Evolutionary conservation across 129 eudicot genomes (phyloP), one percentile per base, ranked within the genome.

Genomic region (Mikania micrantha): DNA sequence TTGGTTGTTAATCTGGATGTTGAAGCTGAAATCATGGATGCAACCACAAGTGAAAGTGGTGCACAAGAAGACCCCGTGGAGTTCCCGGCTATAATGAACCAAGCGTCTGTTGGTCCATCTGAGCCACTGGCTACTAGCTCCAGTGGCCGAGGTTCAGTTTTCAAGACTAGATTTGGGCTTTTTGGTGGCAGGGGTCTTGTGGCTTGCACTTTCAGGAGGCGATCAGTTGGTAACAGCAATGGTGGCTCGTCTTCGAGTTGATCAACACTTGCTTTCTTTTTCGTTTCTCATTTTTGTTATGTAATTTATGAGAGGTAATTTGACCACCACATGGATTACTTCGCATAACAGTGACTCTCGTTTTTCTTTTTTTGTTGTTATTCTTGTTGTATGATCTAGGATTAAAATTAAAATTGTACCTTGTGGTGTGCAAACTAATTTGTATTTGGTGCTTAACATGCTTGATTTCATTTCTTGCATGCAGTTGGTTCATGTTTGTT

Each of bases 1-100:
- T 66, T 91, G 82, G 79, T 84, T 21, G 90, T 91, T 31, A 87
- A 79, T 83, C 75, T 91, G 74, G 97, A 91, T 67, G 87, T 83
- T 66, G 97, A 87, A 68, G 78, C 40, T 19, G 95, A 86, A 68
- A 81, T 34, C 0, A 60, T 77, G 60, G 92, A 85, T 67, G 89
- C 84, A 5, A 83, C 87, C 72, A 79, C 88, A 0, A 83, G 90
- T 69, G 95, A 83, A 44, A 84, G 82, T 64, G 92, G 83, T 16
- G 83, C 70, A 2, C 85, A 66, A 41, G 95, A 85, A 9, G 95
- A 82, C 31, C 78, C 48, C 1, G 67, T 63, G 36, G 96, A 82
- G 75, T 74, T 77, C 27, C 90, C 84, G 4, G 73, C 85, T 4
- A 75, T 32, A n/a, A 71, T 15, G n/a, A 63, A 52, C 50, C 74